These are phyloP conservation scores for Bryoerythrophyllum caledonicum DNA, from an alignment of 225 moss, liverwort and hornwort genomes.

Conservation along the genomic window DNA sequence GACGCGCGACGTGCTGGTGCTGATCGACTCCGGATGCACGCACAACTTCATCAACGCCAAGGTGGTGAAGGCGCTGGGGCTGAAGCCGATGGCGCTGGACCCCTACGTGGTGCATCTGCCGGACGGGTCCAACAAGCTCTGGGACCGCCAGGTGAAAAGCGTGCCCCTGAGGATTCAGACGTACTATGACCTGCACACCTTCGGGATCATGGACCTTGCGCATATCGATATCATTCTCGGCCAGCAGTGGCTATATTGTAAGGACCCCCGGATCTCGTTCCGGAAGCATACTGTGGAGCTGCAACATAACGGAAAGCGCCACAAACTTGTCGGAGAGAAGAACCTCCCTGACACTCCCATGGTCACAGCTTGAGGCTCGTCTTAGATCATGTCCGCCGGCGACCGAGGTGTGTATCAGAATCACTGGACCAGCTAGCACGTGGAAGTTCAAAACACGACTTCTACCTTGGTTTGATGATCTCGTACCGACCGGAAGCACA, in stretches of 20 bases:
- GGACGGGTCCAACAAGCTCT: conserved; percentile 42
- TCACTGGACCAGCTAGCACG: background rate
- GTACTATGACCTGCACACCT: conserved; percentile 38
- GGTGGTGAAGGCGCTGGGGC: conserved; percentile 36
- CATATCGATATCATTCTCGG: conserved; percentile 53
- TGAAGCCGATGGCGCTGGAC: conserved; percentile 35
- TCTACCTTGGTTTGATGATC: too few species aligned
- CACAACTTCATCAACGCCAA: conserved; percentile 53
- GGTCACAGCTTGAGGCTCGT: conserved; percentile 17
- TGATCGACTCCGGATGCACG: conserved; percentile 53
- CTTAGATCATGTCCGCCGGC: background rate
- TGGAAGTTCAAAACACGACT: background rate
- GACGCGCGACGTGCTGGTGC: conserved; percentile 40
- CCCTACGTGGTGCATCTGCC: conserved; percentile 51
- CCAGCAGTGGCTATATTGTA: conserved; percentile 51
- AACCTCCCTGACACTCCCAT: conserved; percentile 32
- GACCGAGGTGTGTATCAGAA: background rate
- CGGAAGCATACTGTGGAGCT: conserved; percentile 44
- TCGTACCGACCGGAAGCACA: too few species aligned
- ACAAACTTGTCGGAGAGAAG: conserved; percentile 45
- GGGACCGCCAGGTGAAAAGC: conserved; percentile 43
- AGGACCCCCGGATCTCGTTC: conserved; percentile 52
- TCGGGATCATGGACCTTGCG: conserved; percentile 52
- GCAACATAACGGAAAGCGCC: conserved; percentile 42
- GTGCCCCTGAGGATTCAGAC: conserved; percentile 50